Evolutionary conservation across 2,329 filamentous ascomycete species (phyloP), one percentile per base, ranked within the genome.

Genomic region (Rachicladosporium sp.): DNA sequence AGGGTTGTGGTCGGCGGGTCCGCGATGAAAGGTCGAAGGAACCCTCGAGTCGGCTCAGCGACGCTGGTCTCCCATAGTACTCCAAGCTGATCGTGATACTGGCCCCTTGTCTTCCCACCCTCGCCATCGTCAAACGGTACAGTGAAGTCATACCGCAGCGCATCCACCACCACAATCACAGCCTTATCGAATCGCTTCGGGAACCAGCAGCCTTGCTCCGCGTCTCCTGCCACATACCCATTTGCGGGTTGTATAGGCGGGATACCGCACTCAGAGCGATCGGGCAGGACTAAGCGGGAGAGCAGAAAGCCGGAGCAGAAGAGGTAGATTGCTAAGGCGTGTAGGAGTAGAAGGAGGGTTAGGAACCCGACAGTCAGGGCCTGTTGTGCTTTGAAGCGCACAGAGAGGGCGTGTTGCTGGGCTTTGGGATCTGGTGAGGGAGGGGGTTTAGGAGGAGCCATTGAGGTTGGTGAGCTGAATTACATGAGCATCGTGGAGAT

Each of bases 271-370:
- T 82, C 80, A 50, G 80, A 80, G 59, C 80, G 81, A 54, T 89
- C 75, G 53, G 87, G 82, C 44, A 84, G 67, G 33, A 91, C 77
- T 29, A 91, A 71, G 43, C 91, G 77, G 41, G 89, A 94, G 48
- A 98, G 74, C 46, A 98, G 76, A 62, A 98, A 98, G 30, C 91
- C 91, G 58, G 82, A 87, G 19, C 86, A 93, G 64, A 98, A 98
- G 57, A 95, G 82, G 57, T 82, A 84, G 52, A 96, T 80, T 43
- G 87, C 89, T 29, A 82, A 67, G 34, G 74, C 69, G 58, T 98
- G 91, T 31, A 95, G 72, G 48, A 73, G 15, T 19, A 19, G 15
- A 5, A 19, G 15, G 3, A 79, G 78, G 31, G 69, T 57, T 68
- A 85, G 84, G 58, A 88, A 84, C 30, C 68, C 74, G 29, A 78